Base-by-base conservation (phyloP, 768 basidiomycete genomes). In the Lactarius evosmus region DNA sequence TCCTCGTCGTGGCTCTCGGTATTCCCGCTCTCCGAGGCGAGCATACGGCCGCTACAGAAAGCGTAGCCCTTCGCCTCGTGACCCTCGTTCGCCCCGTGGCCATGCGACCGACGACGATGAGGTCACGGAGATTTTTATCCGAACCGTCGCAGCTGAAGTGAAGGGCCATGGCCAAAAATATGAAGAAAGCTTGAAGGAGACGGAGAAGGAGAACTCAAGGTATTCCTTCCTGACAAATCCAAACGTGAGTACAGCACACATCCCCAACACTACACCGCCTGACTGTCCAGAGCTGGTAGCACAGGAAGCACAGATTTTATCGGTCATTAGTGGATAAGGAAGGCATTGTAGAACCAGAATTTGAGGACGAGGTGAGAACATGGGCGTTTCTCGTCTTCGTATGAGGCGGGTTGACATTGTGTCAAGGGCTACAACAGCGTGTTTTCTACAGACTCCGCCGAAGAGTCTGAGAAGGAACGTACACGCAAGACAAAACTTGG, bases 361-460 rank as follows among this genome's bases (percentile, higher is more conserved):
- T 94, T 72, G 86, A 91, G 63, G 92, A 94, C 69, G 91, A 94
- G 68, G 91, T 83, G 70, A 36, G 69, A 34, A 19, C 14, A 29
- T 11, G 33, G 32, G 11, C 4, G 29, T 14, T 55, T 29, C 51
- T 14, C 40, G 9, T n/a, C 9, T 30, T 41, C 50, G 53, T 19
- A 9, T 8, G 38, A 29, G 22, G 14, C 60, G 17, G 14, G 6
- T 4, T 58, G 33, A 32, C 17, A n/a, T 51, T 57, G 34, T 70
- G 50, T 36, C 34, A 40, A 94, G 91, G 92, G 93, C 8, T 91
- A 92, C 72, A 89, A 92, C 69, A 93, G 91, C 1, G 79, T 91
- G 4, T 93, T 91, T 74, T 94, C 95, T 0, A 93, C 91, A 22
- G 97, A 98, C 75, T 93, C 94, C 40, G 93, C 87, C 7, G 95